Percentiles rank a stretch among this genome's conserved stretches.
phyloP scores from a whole-genome alignment of 768 basidiomycete species.

The Sutorius australiensis region DNA sequence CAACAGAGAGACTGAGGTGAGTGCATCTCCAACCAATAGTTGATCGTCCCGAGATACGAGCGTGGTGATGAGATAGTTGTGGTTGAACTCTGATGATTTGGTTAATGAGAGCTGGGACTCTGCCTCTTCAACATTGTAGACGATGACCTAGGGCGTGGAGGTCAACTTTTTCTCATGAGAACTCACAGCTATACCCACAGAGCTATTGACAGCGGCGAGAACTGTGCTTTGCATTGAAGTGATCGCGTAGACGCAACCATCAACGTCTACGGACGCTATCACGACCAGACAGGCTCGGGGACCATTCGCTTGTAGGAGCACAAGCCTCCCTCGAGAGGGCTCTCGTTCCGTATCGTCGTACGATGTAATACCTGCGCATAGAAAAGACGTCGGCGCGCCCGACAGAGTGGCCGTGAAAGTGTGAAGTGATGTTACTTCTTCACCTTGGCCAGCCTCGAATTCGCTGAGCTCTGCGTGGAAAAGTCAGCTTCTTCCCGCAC shows the following conservation, averaged over 20 bases:
- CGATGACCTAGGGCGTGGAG: conserved; percentile 38
- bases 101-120: conserved; percentile 30
- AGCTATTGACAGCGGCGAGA: conserved; percentile 70
- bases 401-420: conserved; percentile 28
- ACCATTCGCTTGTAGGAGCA: conserved; percentile 44
- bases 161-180: background rate
- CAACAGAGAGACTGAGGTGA: conserved; percentile 74
- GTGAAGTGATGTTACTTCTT: conserved; percentile 60
- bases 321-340: conserved; percentile 54
- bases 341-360: conserved; percentile 44
- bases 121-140: conserved; percentile 41
- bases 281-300: conserved; percentile 25
- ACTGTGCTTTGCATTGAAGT: conserved; percentile 47
- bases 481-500: conserved; percentile 1
- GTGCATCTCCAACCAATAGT: conserved; percentile 73
- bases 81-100: conserved; percentile 62
- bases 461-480: conserved; percentile 24
- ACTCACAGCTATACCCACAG: conserved; percentile 43
- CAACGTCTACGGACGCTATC: conserved; percentile 43
- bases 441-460: conserved; percentile 38
- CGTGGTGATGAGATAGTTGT: conserved; percentile 75
- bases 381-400: conserved; percentile 36
- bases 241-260: conserved; percentile 70
- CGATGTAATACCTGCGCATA: conserved; percentile 49
- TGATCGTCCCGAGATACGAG: conserved; percentile 52